Conservation (phyloP, 768 basidiomycete genomes). For the Phlebiopsis gigantea region DNA sequence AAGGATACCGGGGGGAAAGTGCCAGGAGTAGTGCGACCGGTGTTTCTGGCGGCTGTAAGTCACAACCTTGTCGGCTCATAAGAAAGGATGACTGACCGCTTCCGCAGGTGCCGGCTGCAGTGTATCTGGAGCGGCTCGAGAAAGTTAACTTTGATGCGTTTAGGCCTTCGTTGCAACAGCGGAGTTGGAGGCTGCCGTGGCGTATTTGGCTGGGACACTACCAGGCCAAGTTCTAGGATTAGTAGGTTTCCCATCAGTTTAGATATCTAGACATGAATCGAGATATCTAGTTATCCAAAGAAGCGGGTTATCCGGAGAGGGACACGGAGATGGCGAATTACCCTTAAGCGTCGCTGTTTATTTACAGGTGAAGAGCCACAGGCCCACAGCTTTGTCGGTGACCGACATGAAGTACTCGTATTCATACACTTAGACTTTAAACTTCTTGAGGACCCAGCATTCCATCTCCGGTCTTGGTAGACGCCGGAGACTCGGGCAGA, state of each 20-base stretch:
- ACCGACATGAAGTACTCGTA: background rate
- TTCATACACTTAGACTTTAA: slow-evolving; percentile 3
- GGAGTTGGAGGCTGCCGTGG: slow-evolving; percentile 79
- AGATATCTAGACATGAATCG: background rate
- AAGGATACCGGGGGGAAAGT: slow-evolving; percentile 46
- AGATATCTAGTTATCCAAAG: background rate
- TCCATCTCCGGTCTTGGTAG: slow-evolving; percentile 1
- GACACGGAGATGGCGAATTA: no score
- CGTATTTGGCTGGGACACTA: slow-evolving; percentile 55
- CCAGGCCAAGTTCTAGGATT: slow-evolving; percentile 30
- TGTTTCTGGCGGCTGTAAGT: slow-evolving; percentile 71
- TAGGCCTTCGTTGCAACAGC: slow-evolving; percentile 51
- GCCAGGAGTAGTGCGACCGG: slow-evolving; percentile 56
- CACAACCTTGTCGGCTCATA: slow-evolving; percentile 4
- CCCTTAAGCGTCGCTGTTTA: no score
- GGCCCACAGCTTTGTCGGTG: background rate
- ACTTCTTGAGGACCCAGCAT: background rate
- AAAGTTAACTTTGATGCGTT: slow-evolving; percentile 69
- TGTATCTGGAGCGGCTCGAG: slow-evolving; percentile 63
- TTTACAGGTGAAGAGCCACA: background rate
- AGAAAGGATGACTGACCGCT: slow-evolving; percentile 4
- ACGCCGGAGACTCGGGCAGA: slow-evolving; percentile 5
- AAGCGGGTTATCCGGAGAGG: background rate
- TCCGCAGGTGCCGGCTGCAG: slow-evolving; percentile 57
- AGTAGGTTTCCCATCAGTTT: background rate